These are phyloP conservation scores for Ceriops zippeliana DNA, from an alignment of 345 rosid genomes.

Conservation along the genomic window DNA sequence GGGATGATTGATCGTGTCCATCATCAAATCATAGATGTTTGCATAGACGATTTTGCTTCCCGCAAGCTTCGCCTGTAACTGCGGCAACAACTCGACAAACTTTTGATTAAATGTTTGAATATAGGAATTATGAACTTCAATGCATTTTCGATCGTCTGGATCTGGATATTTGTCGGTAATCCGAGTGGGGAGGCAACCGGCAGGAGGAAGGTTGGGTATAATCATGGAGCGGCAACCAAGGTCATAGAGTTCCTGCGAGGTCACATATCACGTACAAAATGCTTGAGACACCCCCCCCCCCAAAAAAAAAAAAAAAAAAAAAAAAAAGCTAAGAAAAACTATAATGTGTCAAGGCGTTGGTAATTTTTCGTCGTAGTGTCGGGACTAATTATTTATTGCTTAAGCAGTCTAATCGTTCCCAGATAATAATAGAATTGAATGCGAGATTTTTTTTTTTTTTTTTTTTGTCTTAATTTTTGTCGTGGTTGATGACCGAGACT, in stretches of 20 bases:
- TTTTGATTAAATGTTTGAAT: constrained; percentile 2
- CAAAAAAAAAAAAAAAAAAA: neutral
- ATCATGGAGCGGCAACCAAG: constrained; percentile 7
- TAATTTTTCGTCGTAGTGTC: too few species aligned
- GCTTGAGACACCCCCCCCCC: neutral
- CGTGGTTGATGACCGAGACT: too few species aligned
- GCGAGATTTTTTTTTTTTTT: too few species aligned
- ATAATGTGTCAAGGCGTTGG: too few species aligned
- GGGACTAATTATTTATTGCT: too few species aligned
- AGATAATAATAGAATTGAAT: too few species aligned
- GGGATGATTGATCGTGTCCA: constrained; percentile 7
- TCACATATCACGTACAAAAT: neutral
- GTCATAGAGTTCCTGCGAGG: neutral
- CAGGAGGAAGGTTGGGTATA: neutral
- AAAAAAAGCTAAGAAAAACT: too few species aligned
- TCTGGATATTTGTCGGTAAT: neutral
- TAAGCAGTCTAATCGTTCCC: too few species aligned
- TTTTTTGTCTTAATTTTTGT: too few species aligned
- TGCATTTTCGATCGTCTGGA: neutral
- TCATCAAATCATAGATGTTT: neutral
- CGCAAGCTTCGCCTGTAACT: neutral
- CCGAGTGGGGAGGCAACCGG: constrained; percentile 4
- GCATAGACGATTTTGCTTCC: constrained; percentile 3
- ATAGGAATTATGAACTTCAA: neutral
- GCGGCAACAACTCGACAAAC: neutral